Evolutionary conservation across 75 land plant species (phyloP).

Genomic region (Gnetum montanum): DNA sequence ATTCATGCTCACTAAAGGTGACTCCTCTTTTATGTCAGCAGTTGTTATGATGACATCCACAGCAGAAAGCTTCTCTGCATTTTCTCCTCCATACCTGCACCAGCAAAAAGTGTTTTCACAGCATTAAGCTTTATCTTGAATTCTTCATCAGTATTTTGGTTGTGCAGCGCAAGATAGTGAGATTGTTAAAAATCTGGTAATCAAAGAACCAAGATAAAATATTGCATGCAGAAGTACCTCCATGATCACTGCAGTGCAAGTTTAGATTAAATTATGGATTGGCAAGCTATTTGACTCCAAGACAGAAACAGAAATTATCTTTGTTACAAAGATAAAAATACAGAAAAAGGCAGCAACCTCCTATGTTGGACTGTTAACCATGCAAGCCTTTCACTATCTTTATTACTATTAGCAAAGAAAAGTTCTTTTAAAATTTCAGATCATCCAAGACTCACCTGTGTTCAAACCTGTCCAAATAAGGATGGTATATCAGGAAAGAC

Average conservation of each 20-base stretch:
- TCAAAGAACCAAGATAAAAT: too few relatives aligned
- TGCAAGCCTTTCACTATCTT: background rate
- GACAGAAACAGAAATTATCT: background rate
- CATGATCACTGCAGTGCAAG: too few relatives aligned
- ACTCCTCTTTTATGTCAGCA: conserved; percentile 3
- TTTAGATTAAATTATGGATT: too few relatives aligned
- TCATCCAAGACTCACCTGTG: background rate
- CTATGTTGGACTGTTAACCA: background rate
- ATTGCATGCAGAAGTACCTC: too few relatives aligned
- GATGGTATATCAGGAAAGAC: background rate
- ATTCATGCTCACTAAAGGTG: conserved; percentile 1
- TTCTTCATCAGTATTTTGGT: too few relatives aligned
- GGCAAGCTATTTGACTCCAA: too few relatives aligned
- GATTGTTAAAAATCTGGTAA: too few relatives aligned
- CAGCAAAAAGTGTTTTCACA: too few relatives aligned
- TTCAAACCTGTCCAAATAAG: conserved; percentile 1
- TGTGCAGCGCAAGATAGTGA: too few relatives aligned
- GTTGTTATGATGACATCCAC: conserved; percentile 6
- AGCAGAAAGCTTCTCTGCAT: conserved; percentile 2
- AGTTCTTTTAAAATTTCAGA: background rate
- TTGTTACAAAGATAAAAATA: background rate
- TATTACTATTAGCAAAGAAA: too few relatives aligned
- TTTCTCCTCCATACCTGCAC: conserved; percentile 6
- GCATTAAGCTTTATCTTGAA: too few relatives aligned
- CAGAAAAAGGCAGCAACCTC: background rate